Base-by-base conservation (phyloP, 345 rosid species). In the Geranium brycei region DNA sequence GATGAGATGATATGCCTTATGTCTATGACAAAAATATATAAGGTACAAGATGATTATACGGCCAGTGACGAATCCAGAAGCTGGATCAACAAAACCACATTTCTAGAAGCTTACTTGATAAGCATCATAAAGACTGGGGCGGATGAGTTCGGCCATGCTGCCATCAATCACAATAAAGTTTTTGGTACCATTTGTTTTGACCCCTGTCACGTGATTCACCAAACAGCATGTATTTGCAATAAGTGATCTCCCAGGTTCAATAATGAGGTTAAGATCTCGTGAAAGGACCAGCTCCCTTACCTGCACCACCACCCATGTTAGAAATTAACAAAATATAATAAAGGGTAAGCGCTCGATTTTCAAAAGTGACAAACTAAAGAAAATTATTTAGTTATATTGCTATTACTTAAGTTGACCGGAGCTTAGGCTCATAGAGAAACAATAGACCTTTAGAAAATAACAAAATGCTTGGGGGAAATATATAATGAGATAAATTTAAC, bases 61-160 rank as follows among this genome's bases (percentile, higher is more conserved):
- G 41, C 41, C 5, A 35, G 41, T 35, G 41, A 35, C 41, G 0
- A 35, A 35, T 23, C 28, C 28, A 23, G 28, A 23, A 23, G 28
- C 28, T 35, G 41, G 41, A 35, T 35, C 41, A 35, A 35, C 41
- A 35, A 35, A 35, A 35, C 41, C 41, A 11, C 53, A 47, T 47
- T 8, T 10, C 2, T 35, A 35, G 41, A 38, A 16, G 67, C 77
- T 77, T 72, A 93, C 99, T 77, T 93, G 97, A 73, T 93, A 93
- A 35, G 99, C 97, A 73, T 73, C 97, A 66, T 93, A 93, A 32
- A 93, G 97, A 81, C 97, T 93, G 5, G 96, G 99, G 59, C 97
- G 97, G 75, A 95, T 95, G 31, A 91, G 95, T 70, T 95, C 97
- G 55, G 96, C 91, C 96, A 91, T 93, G 81, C 99, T 95, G 61